These are phyloP conservation scores for Solanum raphanifolium DNA, from an alignment of 257 asterid species.

Conservation along the genomic window DNA sequence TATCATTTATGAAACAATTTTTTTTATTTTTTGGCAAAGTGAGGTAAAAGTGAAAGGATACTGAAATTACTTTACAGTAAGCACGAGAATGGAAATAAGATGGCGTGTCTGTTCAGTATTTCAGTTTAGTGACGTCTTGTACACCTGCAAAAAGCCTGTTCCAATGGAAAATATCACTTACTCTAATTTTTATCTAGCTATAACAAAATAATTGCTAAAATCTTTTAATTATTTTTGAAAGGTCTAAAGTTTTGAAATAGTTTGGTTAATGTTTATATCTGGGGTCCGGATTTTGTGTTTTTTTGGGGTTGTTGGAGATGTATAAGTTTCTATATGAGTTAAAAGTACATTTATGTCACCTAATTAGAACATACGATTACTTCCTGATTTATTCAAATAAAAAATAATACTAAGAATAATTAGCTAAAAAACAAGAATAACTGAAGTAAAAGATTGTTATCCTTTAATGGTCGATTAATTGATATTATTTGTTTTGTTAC, in stretches of 20 bases:
- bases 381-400: background rate
- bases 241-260: background rate
- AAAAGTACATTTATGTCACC: background rate
- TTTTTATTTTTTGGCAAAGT: background rate
- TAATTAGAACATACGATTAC: background rate
- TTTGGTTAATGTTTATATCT: background rate
- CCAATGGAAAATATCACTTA: background rate
- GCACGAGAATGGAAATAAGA: slow-evolving; percentile 17
- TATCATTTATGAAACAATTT: slow-evolving; percentile 8
- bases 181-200: background rate
- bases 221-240: background rate
- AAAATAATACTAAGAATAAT: background rate
- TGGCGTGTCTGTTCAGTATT: slow-evolving; percentile 21
- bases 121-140: slow-evolving; percentile 20
- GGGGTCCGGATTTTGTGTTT: background rate
- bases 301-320: background rate
- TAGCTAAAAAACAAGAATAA: background rate
- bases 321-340: background rate
- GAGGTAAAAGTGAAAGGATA: slow-evolving; percentile 4
- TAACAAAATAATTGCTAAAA: background rate
- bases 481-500: background rate
- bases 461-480: background rate
- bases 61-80: slow-evolving; percentile 21
- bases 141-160: slow-evolving; percentile 11
- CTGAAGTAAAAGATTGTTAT: background rate